Percentiles rank a stretch among this genome's conserved stretches.
phyloP scores from a whole-genome alignment of 768 basidiomycete species.

The Amanita pallidorosea region DNA sequence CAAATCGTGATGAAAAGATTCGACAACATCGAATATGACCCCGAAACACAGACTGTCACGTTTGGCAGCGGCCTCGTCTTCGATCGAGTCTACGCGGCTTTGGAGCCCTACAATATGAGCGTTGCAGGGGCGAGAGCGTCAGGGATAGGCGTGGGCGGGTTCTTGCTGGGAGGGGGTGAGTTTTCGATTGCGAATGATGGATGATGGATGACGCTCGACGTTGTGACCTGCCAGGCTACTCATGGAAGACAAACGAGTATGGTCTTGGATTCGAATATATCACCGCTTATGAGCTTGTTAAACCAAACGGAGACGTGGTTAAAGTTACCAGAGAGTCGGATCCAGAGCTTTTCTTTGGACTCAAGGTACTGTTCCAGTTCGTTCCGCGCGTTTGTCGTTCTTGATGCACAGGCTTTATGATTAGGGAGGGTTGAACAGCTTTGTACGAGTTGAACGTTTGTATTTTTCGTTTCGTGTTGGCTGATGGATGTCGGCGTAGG shows the following conservation, averaged over 20 bases:
- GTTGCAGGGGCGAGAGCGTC: conserved; percentile 39
- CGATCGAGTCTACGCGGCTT: conserved; percentile 38
- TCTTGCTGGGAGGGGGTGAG: conserved; percentile 37
- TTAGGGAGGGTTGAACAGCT: conserved; percentile 57
- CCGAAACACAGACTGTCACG: conserved; percentile 15
- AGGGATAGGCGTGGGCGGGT: conserved; percentile 37
- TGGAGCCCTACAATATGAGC: conserved; percentile 27
- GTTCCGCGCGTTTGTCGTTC: conserved; percentile 8
- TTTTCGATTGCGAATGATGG: conserved; percentile 12
- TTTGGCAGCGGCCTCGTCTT: conserved; percentile 29
- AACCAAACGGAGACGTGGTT: conserved; percentile 38
- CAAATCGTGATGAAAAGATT: conserved; percentile 36
- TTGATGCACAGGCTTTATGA: neutral
- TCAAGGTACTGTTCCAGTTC: conserved; percentile 19
- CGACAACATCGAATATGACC: conserved; percentile 22
- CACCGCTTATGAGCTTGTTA: conserved; percentile 41
- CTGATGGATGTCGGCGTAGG: no score
- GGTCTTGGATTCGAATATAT: conserved; percentile 33
- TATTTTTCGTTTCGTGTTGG: no score
- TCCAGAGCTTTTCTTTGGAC: conserved; percentile 29
- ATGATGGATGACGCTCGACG: conserved; percentile 22
- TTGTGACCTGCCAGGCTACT: conserved; percentile 39
- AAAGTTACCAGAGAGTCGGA: conserved; percentile 23
- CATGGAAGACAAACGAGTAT: conserved; percentile 23
- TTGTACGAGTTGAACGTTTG: conserved; percentile 25